These are phyloP conservation scores for Tulasnella sp. DNA, from an alignment of 768 basidiomycete species.

Conservation along the genomic window DNA sequence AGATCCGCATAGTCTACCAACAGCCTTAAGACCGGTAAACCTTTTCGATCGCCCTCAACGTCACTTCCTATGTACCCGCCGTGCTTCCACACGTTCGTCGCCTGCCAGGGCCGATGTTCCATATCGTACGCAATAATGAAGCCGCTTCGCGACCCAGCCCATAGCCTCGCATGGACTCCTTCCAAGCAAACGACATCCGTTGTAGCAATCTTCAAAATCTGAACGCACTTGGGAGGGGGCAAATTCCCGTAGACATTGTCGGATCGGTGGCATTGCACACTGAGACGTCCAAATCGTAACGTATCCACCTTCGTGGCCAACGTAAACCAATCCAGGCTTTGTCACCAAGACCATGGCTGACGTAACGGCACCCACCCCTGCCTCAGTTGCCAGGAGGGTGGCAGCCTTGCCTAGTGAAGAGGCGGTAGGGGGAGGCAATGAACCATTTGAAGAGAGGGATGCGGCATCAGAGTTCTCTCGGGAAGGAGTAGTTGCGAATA, in stretches of 20 bases:
- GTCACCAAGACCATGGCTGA: slow-evolving; percentile 66
- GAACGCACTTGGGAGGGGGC: slow-evolving; percentile 45
- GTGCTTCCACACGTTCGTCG: slow-evolving; percentile 68
- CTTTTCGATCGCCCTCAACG: slow-evolving; percentile 42
- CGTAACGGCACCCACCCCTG: slow-evolving; percentile 72
- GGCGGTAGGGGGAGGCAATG: not conserved
- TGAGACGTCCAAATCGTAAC: slow-evolving; percentile 55
- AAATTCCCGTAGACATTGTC: not conserved
- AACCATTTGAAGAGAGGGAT: not conserved
- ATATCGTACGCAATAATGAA: slow-evolving; percentile 74
- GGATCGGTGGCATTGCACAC: not conserved
- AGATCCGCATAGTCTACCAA: slow-evolving; percentile 65
- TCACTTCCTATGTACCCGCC: not conserved
- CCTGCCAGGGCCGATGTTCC: slow-evolving; percentile 60
- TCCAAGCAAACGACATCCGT: slow-evolving; percentile 76
- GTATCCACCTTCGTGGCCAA: slow-evolving; percentile 88
- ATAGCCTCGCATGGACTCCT: slow-evolving; percentile 73
- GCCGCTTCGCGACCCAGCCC: slow-evolving; percentile 81
- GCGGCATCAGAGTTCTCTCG: slow-evolving; percentile 4
- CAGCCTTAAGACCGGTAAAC: slow-evolving; percentile 49
- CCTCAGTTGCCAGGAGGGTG: slow-evolving; percentile 46
- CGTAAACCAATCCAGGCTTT: slow-evolving; percentile 52
- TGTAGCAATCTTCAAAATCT: slow-evolving; percentile 66
- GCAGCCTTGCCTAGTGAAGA: slow-evolving; percentile 34
- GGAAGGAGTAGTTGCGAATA: slow-evolving; percentile 22